Evolutionary conservation across 768 basidiomycete species (phyloP).

Genomic region (Punctularia strigosozonata): DNA sequence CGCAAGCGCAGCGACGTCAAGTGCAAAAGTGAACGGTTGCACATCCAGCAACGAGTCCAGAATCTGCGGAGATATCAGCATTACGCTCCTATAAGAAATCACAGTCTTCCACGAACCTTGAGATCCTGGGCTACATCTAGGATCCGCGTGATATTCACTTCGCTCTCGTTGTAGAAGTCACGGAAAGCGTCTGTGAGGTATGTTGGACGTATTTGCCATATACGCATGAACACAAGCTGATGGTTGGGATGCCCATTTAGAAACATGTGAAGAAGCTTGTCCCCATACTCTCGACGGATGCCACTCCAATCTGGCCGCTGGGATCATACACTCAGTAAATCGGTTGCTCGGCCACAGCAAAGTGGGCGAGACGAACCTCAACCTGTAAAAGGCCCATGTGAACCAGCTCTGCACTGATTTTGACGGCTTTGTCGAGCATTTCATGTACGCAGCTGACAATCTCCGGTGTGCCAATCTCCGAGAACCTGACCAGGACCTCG

Average conservation of each 20-base stretch:
- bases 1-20: slow-evolving; percentile 91
- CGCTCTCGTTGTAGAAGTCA: slow-evolving; percentile 86
- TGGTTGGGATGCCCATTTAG: slow-evolving; percentile 89
- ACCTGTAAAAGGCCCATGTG: slow-evolving; percentile 90
- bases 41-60: slow-evolving; percentile 87
- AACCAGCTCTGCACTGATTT: slow-evolving; percentile 88
- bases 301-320: slow-evolving; percentile 81
- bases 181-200: slow-evolving; percentile 83
- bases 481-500: slow-evolving; percentile 73
- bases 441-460: slow-evolving; percentile 72
- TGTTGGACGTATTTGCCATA: slow-evolving; percentile 83
- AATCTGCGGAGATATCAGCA: slow-evolving; percentile 40
- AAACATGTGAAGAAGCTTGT: slow-evolving; percentile 81
- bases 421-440: slow-evolving; percentile 88
- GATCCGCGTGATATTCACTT: slow-evolving; percentile 88
- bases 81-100: too few species aligned
- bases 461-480: slow-evolving; percentile 59
- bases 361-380: slow-evolving; percentile 42
- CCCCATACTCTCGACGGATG: slow-evolving; percentile 77
- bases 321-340: slow-evolving; percentile 6
- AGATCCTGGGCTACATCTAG: slow-evolving; percentile 92
- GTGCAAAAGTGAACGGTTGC: slow-evolving; percentile 77
- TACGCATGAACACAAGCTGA: slow-evolving; percentile 92
- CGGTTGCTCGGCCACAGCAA: background rate
- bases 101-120: slow-evolving; percentile 42